phyloP scores from a whole-genome alignment of 78 protist species.

The Speleostelium caveatum region DNA sequence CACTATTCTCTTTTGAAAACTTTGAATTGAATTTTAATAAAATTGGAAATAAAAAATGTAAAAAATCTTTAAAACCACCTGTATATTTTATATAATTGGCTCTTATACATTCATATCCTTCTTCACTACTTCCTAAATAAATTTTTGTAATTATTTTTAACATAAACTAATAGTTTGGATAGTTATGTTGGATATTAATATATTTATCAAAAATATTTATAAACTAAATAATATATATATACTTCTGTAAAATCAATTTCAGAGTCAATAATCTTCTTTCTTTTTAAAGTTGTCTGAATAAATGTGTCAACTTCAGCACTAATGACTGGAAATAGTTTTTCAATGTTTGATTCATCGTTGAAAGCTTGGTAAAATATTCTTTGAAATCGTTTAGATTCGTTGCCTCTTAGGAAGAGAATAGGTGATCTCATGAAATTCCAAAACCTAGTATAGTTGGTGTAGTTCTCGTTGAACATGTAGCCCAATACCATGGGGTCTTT shows the following conservation, averaged over 20 bases:
- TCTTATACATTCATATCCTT: constrained; percentile 29
- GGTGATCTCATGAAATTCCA: constrained; percentile 27
- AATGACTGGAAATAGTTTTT: constrained; percentile 15
- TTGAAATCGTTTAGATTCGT: constrained; percentile 20
- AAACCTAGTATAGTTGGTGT: neutral
- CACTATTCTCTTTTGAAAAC: neutral
- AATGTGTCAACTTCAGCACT: neutral
- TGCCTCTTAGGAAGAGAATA: neutral
- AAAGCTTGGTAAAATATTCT: constrained; percentile 18
- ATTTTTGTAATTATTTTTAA: constrained; percentile 21
- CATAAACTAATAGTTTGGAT: neutral
- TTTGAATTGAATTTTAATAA: constrained; percentile 4
- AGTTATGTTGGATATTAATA: neutral
- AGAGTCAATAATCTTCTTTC: neutral
- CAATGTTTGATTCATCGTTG: neutral
- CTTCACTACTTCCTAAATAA: constrained; percentile 37
- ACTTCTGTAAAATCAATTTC: neutral
- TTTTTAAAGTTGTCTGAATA: neutral
- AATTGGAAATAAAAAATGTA: constrained; percentile 26
- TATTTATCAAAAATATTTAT: neutral
- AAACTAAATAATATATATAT: too few species aligned
- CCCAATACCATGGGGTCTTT: constrained; percentile 8
- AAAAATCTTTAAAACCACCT: neutral
- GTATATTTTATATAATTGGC: constrained; percentile 35
- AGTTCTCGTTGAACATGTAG: constrained; percentile 15